Base-by-base conservation (phyloP, 2,329 filamentous ascomycete genomes). In the Fusarium solani-melongenae region DNA sequence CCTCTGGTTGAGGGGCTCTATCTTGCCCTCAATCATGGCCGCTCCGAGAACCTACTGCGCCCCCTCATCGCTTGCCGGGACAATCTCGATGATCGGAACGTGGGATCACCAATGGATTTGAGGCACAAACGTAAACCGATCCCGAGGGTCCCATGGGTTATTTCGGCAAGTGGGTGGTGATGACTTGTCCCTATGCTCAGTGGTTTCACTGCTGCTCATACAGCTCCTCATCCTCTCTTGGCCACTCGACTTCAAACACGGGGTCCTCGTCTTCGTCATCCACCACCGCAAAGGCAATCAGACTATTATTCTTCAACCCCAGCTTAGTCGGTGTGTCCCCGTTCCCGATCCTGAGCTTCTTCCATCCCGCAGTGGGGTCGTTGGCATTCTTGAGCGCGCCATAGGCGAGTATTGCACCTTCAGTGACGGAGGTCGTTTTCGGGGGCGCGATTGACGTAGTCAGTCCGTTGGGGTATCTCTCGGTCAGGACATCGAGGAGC, bases 401-500 rank as follows among this genome's bases (percentile, higher is more conserved):
- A 67, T 87, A 90, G 10, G 80, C 83, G 36, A 90, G 79, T 6
- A 76, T 83, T 36, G 85, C 82, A 57, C 83, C 79, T 2, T 77
- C 70, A 0, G 87, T 86, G 2, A 89, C 72, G 1, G 81, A 58
- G 0, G 83, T 86, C 11, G 77, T 81, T 44, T 82, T 79, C 8
- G 79, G 73, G 12, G 81, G 76, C 0, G 56, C 75, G 20, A 79
- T 65, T 17, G 82, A 81, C 12, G 81, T 81, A 2, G 81, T 83
- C 6, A 92, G 83, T 1, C 90, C 90, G 0, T 81, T 65, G 0
- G 89, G 87, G 68, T 90, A 91, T 31, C 89, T 84, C 51, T 91
- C 89, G 31, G 79, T 84, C 7, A 95, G 82, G 12, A 90, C 83
- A 1, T 84, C 81, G 20, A 93, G 82, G 2, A 95, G 87, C 22